Evolutionary conservation across 2,329 filamentous ascomycete species (phyloP), one percentile per base, ranked within the genome.

Genomic region (Venturia asperata): DNA sequence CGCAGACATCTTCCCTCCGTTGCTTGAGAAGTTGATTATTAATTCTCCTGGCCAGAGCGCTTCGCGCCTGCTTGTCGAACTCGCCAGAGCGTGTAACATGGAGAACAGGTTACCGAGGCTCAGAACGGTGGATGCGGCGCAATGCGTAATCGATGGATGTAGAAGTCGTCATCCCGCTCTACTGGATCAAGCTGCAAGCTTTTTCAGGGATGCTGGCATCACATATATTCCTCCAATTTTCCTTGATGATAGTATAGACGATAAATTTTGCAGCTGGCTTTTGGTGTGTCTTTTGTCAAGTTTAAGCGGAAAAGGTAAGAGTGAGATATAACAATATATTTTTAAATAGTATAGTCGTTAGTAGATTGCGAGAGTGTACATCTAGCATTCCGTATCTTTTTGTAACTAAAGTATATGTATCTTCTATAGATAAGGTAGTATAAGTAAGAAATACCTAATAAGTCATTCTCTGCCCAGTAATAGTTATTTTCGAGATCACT

Each of bases 1-100:
- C n/a, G 60, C 60, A 42, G 60, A 61, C n/a, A 61, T 61, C 21
- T 61, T 61, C 24, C 60, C 60, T 27, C 60, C 60, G n/a, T 61
- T 39, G 6, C 34, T 61, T n/a, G 60, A 61, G n/a, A 61, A 37
- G 5, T 19, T 61, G 5, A 42, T 43, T 7, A n/a, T 61, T 24
- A 42, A 42, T 39, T 34, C 37, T n/a, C 37, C 37, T 17, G 60
- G 60, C 13, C 39, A 61, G 27, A 45, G 60, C 60, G 39, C n/a
- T 41, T 61, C 24, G 27, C 45, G 37, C 60, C 17, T 61, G 15
- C 17, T 61, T 30, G 42, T 61, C 19, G 52, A 58, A 58, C 34
- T 58, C 30, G 52, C 52, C 15, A 27, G 52, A 5, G 52, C 30
- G 27, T 58, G 52, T 24, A 58, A 58, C 10, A 7, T 58, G 52